Evolutionary conservation across 2,329 filamentous ascomycete species (phyloP), one percentile per base, ranked within the genome.

Genomic region (Scytalidium sp.): DNA sequence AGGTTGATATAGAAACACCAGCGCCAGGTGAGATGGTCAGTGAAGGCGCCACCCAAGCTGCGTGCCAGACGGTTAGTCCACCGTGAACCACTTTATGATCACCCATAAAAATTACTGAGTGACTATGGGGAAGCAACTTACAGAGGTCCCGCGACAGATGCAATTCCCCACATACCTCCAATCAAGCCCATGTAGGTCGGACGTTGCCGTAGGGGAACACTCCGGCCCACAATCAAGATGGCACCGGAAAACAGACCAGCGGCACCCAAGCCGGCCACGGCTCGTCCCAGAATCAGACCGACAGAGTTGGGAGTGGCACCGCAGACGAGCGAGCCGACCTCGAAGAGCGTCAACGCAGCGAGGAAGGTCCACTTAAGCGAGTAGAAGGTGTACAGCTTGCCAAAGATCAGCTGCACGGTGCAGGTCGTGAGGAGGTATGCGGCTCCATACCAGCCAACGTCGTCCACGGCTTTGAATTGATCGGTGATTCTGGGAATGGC

Each of bases 361-460:
- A 72, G 46, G 41, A 70, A 72, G 3, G 62, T 57, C 48, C 57
- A 62, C 59, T 72, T 71, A 32, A 64, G 61, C 40, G 60, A 55
- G 54, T 64, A 67, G 54, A 62, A 64, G 13, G 56, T 69, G 59
- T 64, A 72, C 41, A 70, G 29, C 19, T 64, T 66, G 7, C 68
- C 69, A 48, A 53, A 70, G 1, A 62, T 58, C 1, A 70, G 45
- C 61, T 69, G 68, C n/a, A 65, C 57, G 0, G 66, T 63, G 47
- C 60, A 59, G 49, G 60, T 58, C 45, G 67, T 66, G 50, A 70
- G 57, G 50, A 70, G 57, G 50, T 71, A 70, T 4, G 67, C 66
- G 43, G 64, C 66, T 3, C 70, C 70, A 41, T 75, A 75, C 73
- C 73, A 76, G 40, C 70, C 72, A 20, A 75, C 67, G 47, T 75